Percentiles rank a stretch among this genome's conserved stretches.
These are phyloP conservation scores for Ochromonas danica DNA, from an alignment of 108 stramenopile genomes.

Conservation along the genomic window DNA sequence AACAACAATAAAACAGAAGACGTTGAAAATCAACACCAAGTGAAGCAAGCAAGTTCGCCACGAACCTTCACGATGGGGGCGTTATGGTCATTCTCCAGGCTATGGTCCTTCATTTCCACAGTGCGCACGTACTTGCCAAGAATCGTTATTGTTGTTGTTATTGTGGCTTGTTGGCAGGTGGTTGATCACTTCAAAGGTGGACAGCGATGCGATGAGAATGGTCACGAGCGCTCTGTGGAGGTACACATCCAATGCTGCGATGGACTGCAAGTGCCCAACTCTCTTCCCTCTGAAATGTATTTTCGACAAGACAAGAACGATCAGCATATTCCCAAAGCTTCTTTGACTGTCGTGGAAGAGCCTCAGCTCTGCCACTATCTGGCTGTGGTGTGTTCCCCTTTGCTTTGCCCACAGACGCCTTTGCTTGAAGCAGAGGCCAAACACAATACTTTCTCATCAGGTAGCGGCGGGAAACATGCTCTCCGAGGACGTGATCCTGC, in stretches of 20 bases:
- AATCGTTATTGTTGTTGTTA: no score
- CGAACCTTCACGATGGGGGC: no score
- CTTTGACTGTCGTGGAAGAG: not conserved
- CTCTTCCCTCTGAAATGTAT: not conserved
- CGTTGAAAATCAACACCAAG: no score
- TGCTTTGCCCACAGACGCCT: no score
- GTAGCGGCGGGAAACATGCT: not conserved
- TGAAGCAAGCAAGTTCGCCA: no score
- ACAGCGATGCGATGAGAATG: not conserved
- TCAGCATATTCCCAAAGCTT: not conserved
- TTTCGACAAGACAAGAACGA: not conserved
- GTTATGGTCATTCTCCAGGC: no score
- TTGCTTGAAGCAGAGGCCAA: no score
- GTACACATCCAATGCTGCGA: conserved; percentile 19
- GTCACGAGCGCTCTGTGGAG: not conserved
- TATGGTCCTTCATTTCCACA: no score
- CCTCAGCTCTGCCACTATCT: not conserved
- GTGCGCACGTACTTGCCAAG: no score
- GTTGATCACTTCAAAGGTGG: not conserved
- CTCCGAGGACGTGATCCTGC: not conserved
- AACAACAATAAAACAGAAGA: no score
- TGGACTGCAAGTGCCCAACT: not conserved
- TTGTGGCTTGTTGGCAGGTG: not conserved
- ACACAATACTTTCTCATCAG: no score
- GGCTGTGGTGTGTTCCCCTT: not conserved